phyloP scores from a whole-genome alignment of 1,284 basidiomycete genomes.

The Trichosporon ovoides region DNA sequence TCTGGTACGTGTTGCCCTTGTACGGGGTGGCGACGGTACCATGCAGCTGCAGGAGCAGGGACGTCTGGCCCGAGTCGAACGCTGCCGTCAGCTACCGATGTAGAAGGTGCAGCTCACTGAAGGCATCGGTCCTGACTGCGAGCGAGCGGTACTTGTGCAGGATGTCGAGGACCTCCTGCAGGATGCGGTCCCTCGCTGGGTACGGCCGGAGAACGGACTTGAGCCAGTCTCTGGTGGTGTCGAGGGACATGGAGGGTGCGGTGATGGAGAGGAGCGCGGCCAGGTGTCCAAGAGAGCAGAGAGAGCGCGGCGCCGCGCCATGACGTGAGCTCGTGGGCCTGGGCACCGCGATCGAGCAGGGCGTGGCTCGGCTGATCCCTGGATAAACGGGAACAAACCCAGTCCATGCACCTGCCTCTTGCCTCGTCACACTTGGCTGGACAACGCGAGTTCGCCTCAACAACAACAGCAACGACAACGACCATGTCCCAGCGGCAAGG shows the following conservation, averaged over 20 bases:
- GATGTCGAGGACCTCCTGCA: constrained; percentile 61
- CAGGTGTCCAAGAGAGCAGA: not conserved
- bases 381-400: constrained; percentile 4
- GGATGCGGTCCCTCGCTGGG: constrained; percentile 56
- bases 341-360: not conserved
- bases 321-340: too few relatives aligned
- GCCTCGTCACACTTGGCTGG: not conserved
- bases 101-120: constrained; percentile 59
- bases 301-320: not conserved
- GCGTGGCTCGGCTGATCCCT: not conserved
- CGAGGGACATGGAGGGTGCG: constrained; percentile 20
- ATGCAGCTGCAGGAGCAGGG: constrained; percentile 81
- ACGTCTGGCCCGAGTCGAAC: constrained; percentile 88
- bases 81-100: constrained; percentile 51
- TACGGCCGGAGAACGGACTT: constrained; percentile 65
- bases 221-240: constrained; percentile 63
- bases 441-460: not conserved
- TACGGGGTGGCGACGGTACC: constrained; percentile 86
- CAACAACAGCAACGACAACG: not conserved
- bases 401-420: not conserved
- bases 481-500: constrained; percentile 2
- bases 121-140: constrained; percentile 83
- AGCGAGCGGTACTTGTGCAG: constrained; percentile 62
- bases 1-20: constrained; percentile 76
- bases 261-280: not conserved